Base-by-base conservation (phyloP, 73 alveolate genomes). In the Effrenium voratum region DNA sequence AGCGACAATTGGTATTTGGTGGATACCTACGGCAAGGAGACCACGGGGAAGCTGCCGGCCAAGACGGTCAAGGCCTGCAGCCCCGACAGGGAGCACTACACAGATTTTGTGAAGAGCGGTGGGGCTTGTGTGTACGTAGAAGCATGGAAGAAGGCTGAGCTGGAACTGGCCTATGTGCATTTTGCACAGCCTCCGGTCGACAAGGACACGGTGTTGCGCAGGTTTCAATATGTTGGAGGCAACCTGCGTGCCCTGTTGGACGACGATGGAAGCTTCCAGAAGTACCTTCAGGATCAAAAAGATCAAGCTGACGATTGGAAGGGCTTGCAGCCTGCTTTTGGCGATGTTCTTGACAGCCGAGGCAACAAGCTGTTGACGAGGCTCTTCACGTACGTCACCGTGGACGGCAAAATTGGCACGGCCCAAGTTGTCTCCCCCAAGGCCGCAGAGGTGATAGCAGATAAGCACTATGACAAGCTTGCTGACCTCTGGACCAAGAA, bases 121-220 rank as follows among this genome's bases (percentile, higher is more conserved):
- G 87, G 87, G 60, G 38, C 36, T 52, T 76, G 59, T 59, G 87
- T 72, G 49, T 72, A 24, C 49, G 83, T 72, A n/a, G 83, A n/a
- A 72, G 49, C 45, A 32, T 72, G 30, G 45, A 32, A 45, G 83
- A 15, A 0, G 52, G 83, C 45, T 36, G 83, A 72, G 83, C 49
- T 72, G 52, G 36, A 72, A 40, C n/a, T n/a, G n/a, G 83, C 83
- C 30, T n/a, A 32, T 47, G 49, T 12, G 16, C 5, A 0, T 8
- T 12, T 1, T 3, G 16, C 34, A 45, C 49, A 10, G 49, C 28
- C 52, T 72, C 52, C 30, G 15, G 52, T 40, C 15, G 52, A 72
- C 52, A 2, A 36, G 49, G 52, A 10, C 49, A 36, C 30, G 34
- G 28, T 72, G 45, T 0, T 45, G 49, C 50, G 49, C 16, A 72